Evolutionary conservation across 306 rosid species (phyloP).

Genomic region (Acacia confusa): DNA sequence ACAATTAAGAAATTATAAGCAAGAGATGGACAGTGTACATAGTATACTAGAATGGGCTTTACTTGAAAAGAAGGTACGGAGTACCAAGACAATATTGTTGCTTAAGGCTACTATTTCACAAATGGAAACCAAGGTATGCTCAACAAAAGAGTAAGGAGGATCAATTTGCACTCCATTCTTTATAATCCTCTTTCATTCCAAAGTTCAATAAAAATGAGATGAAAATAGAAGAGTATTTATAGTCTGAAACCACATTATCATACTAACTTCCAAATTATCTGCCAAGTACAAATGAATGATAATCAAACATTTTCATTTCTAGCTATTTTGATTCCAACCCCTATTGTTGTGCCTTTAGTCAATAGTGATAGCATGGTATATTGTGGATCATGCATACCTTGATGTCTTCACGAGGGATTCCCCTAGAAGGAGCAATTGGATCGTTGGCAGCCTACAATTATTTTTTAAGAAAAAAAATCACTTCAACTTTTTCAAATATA

Average conservation of each 20-base stretch:
- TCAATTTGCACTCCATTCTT: background rate
- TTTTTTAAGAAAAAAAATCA: background rate
- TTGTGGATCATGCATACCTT: slow-evolving; percentile 49
- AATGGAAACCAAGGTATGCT: background rate
- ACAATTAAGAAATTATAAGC: background rate
- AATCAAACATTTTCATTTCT: background rate
- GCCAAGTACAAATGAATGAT: background rate
- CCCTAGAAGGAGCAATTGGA: slow-evolving; percentile 88
- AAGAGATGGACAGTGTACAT: background rate
- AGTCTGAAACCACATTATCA: background rate
- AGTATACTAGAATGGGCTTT: background rate
- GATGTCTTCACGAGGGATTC: slow-evolving; percentile 87
- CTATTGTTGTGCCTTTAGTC: background rate
- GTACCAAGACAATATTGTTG: background rate
- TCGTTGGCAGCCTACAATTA: slow-evolving; percentile 75
- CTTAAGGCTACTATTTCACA: slow-evolving; percentile 10
- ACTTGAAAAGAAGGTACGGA: background rate
- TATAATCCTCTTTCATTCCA: background rate
- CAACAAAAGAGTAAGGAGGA: background rate
- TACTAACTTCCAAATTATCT: slow-evolving; percentile 12
- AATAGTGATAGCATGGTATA: slow-evolving; percentile 15
- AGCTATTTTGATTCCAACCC: background rate
- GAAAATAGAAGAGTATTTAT: background rate
- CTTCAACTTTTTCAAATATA: background rate
- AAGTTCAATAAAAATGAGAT: background rate